Evolutionary conservation across 768 basidiomycete species (phyloP).

Genomic region (Naganishia vaughanmartiniae): DNA sequence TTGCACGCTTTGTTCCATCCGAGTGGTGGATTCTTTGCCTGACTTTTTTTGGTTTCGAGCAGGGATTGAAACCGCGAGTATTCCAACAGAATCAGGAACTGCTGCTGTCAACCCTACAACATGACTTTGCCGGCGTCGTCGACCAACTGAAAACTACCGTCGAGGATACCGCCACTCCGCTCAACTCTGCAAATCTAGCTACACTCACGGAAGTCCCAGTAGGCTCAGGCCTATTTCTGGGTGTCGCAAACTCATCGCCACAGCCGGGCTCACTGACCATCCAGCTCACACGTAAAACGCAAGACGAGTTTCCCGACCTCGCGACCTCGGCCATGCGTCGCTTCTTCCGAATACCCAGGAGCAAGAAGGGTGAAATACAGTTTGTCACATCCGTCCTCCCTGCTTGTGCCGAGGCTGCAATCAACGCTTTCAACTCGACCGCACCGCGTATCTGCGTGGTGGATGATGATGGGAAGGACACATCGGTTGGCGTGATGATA

Average conservation of each 20-base stretch:
- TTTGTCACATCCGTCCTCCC: slow-evolving; percentile 6
- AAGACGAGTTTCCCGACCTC: not conserved
- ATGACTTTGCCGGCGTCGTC: slow-evolving; percentile 57
- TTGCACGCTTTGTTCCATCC: not conserved
- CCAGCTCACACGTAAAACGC: slow-evolving; percentile 8
- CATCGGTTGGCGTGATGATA: slow-evolving; percentile 64
- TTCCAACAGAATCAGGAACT: slow-evolving; percentile 65
- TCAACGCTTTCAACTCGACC: not conserved
- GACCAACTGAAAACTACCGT: slow-evolving; percentile 23
- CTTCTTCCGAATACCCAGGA: slow-evolving; percentile 41
- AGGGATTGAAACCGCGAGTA: slow-evolving; percentile 72
- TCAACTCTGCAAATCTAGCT: slow-evolving; percentile 2
- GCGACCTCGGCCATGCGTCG: not conserved
- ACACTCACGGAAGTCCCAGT: slow-evolving; percentile 17
- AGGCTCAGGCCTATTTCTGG: slow-evolving; percentile 3
- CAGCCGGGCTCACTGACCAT: slow-evolving; percentile 26
- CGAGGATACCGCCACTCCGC: not conserved
- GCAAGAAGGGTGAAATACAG: slow-evolving; percentile 60
- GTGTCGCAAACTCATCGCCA: slow-evolving; percentile 27
- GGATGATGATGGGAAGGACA: slow-evolving; percentile 61
- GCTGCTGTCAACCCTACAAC: slow-evolving; percentile 58
- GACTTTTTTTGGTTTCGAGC: slow-evolving; percentile 10
- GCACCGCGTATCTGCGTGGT: slow-evolving; percentile 56
- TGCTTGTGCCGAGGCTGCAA: slow-evolving; percentile 56
- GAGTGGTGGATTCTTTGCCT: no score